Evolutionary conservation across 2,329 filamentous ascomycete species (phyloP), one percentile per base, ranked within the genome.

Genomic region (Domatiomyces globalis): DNA sequence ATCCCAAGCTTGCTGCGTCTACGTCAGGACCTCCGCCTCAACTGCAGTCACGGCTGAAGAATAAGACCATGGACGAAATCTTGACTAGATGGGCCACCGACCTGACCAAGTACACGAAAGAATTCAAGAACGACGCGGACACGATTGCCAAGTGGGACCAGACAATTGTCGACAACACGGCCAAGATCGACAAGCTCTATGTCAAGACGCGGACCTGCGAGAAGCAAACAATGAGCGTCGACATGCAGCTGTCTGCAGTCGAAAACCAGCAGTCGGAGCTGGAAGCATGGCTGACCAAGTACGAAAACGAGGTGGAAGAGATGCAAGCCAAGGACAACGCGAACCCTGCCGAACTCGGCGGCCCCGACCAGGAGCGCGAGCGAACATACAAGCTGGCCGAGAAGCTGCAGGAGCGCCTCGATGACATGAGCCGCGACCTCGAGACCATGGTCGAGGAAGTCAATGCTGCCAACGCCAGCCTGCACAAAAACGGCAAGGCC

Each of bases 1-100:
- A 43, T 49, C 51, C 25, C 43, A 55, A 54, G 33, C 50, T 90
- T 47, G 81, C 80, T 17, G 80, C 82, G 25, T 94, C 88, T 1
- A 94, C 86, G 2, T 75, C 80, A 33, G 89, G 89, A 0, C 87
- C 89, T 1, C 73, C 83, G 2, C 90, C 92, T 15, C 83, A 88
- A 52, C 71, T 75, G 1, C 81, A 94, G 62, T 92, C 90, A 3
- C 84, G 92, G 25, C 75, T 98, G 39, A 95, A 95, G 74, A 95
- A 95, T 69, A 96, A 95, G 72, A 95, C 90, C 0, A 95, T 98
- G 85, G 92, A 98, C 63, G 92, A 98, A 66, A 95, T 98, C 57
- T 88, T 98, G 58, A 95, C 87, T 3, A 82, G 88, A 29, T 98
- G 92, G 92, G 92, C 92, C 1, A 87, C 88, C 0, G 92, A 96